Conservation (phyloP, 768 basidiomycete species). For the Mycena sanguinolenta region DNA sequence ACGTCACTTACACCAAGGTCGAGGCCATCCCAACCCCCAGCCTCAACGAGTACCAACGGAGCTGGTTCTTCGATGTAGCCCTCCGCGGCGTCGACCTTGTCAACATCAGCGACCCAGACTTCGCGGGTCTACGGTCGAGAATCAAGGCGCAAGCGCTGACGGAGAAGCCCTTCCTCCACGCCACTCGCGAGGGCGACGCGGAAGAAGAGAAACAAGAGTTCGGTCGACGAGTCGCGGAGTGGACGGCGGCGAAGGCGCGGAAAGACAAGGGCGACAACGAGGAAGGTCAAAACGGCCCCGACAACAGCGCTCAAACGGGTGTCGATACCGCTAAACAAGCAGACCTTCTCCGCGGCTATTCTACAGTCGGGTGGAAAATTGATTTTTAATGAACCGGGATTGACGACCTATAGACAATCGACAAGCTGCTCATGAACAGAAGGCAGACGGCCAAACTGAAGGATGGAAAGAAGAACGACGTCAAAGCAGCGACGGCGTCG, state of each 20-base stretch:
- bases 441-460: slow-evolving; percentile 2
- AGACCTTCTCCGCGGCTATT: slow-evolving; percentile 11
- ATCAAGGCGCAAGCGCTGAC: neutral
- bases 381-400: no score
- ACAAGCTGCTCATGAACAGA: slow-evolving; percentile 29
- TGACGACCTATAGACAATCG: no score
- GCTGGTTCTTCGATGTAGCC: neutral
- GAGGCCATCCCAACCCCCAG: neutral
- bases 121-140: neutral
- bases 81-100: neutral
- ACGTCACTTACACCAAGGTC: neutral
- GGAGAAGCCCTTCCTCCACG: neutral
- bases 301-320: no score
- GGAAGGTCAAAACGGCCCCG: slow-evolving; percentile 1
- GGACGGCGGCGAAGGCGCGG: neutral
- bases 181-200: no score
- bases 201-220: neutral
- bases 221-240: neutral
- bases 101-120: neutral
- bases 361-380: slow-evolving; percentile 10
- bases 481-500: neutral
- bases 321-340: no score
- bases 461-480: neutral
- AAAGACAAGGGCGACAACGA: neutral
- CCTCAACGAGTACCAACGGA: neutral